Evolutionary conservation across 2,329 filamentous ascomycete species (phyloP), one percentile per base, ranked within the genome.

Genomic region (Chaetoscypha palmicola): DNA sequence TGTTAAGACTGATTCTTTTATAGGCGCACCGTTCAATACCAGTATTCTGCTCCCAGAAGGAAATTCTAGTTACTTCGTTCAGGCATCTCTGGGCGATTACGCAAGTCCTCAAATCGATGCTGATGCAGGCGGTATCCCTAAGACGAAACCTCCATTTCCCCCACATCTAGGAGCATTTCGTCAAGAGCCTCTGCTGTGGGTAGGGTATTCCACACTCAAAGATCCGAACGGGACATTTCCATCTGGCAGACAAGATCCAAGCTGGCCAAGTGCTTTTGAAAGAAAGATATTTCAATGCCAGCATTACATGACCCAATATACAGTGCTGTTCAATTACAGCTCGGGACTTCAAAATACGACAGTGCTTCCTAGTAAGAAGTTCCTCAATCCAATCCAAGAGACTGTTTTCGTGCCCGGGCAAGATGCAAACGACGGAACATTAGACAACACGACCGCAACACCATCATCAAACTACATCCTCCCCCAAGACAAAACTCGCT

Each of bases 371-470:
- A 12, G 24, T 12, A 28, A 28, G 12, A 28, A 28, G 12, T 7
- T 28, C 24, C 7, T 28, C 24, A 12, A 28, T 7, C 24, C 7
- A 28, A 36, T 43, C 8, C 17, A 36, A 19, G 19, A 43, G 21
- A 43, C 40, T 8, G n/a, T 8, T 12, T 37, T 36, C 14, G 11
- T 30, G 5, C 40, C 31, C 19, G 23, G 32, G 12, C 20, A 19
- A 10, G 16, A 35, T 21, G 40, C 40, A 9, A 37, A 43, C 12
- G 40, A 43, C 23, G 40, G 40, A n/a, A 43, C 40, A 22, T 20
- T 10, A 24, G 40, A 43, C 23, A 43, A 43, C 9, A 36, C 33
- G 4, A 36, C 22, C 2, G 40, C 40, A 8, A 14, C 33, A n/a
- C 40, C 40, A 16, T 31, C 12, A 2, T 12, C 11, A 4, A 35